Evolutionary conservation across 2,329 filamentous ascomycete genomes (phyloP), one percentile per base, ranked within the genome.

Genomic region (Claviceps pazoutovae): DNA sequence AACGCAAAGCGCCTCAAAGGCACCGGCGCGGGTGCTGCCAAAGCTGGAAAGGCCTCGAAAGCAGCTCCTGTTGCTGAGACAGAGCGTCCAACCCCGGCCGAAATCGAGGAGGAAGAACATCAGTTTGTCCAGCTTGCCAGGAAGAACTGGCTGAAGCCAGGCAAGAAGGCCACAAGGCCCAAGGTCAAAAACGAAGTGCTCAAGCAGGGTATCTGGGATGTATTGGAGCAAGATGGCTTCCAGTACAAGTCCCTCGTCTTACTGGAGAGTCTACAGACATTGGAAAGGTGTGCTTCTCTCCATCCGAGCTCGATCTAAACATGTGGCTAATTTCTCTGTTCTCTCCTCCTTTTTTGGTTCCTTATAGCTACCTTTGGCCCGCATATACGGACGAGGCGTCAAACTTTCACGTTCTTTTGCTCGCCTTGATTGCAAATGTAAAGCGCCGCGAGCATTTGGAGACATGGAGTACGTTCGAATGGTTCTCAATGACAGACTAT

Each of bases 151-250:
- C 73, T 95, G 55, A 84, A 84, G 64, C 59, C 73, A 8, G 71
- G 77, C 23, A 79, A 74, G 63, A 80, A 78, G 62, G 60, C 76
- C 30, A 68, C 77, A 48, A 88, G 83, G 63, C 71, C 79, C 62
- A 86, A 83, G 68, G 83, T 87, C 69, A 86, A 87, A 68, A 91
- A 87, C 49, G 85, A 94, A 56, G 80, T 94, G 46, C 71, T 98
- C 62, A 95, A 94, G 71, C 79, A 81, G 59, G 82, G 87, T 62
- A 83, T 98, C 53, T 98, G 91, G 89, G 87, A 94, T 66, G 76
- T 82, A 51, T 71, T 98, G 59, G 89, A 95, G 68, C 82, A 83
- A 57, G 86, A 89, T 51, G 76, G 79, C 51, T 97, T 96, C 63
- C 74, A 80, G 37, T 81, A 84, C 65, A 84, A 82, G 64, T 85